Evolutionary conservation across 805 yeast genomes (phyloP), one percentile per base, ranked within the genome.

Genomic region (Ogataea polymorpha): DNA sequence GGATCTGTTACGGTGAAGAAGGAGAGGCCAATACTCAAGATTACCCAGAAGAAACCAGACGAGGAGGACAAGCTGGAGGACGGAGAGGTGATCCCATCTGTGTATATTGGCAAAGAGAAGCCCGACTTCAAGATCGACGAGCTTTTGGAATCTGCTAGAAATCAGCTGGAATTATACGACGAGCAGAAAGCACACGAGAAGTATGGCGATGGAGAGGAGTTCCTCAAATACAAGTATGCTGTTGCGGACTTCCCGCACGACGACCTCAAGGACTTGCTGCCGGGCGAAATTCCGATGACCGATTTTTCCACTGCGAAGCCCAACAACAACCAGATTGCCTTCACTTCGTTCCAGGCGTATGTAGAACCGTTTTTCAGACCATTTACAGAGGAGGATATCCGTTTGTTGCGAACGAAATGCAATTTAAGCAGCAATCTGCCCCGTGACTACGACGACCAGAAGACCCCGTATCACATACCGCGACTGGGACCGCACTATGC

Each of bases 231-330:
- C 49, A 84, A 83, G 58, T 88, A 81, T 54, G 96, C 86, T 3
- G 99, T 93, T 12, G 86, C 93, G 0, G 80, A 90, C n/a, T 93
- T 80, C 59, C 99, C 99, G 0, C 76, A 80, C 23, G 71, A 71
- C 28, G 96, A 90, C 56, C 67, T 93, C 32, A 71, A 78, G 49
- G 83, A 80, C 41, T 62, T 84, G 46, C 68, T 93, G 23, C 96
- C 99, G 0, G 99, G 99, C 3, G 78, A 72, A 25, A 81, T 89
- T 18, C 99, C 99, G 9, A 80, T 86, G 59, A 75, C 73, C 41
- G 98, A 93, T 62, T 88, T 86, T 51, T 82, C 96, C 5, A 79
- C 80, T 47, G 78, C 82, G 11, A 91, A 90, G 55, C 90, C 90
- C 14, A 65, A 88, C 2, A 65, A 88, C 2, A 91, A 88, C 61